Evolutionary conservation across 1,284 basidiomycete species (phyloP).

Genomic region (Ustilago bromivora): DNA sequence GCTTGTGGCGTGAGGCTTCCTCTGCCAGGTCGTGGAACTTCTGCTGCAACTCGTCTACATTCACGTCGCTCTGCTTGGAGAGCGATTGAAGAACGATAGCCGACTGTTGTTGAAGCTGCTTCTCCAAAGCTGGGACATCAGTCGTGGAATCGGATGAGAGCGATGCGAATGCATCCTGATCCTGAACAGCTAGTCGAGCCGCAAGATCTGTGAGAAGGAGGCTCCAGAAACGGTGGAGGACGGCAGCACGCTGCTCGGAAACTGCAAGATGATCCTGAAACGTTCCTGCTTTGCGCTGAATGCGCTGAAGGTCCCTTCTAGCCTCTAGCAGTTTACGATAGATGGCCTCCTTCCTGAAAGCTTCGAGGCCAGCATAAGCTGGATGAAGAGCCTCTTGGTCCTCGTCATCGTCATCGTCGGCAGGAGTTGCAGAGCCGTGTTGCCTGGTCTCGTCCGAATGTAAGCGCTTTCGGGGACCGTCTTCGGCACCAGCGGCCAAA

Average conservation of each 20-base stretch:
- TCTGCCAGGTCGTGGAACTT: constrained; percentile 47
- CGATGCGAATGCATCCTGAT: constrained; percentile 30
- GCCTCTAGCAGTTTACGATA: constrained; percentile 63
- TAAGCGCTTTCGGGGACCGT: constrained; percentile 46
- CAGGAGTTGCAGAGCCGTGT: constrained; percentile 22
- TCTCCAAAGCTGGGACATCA: constrained; percentile 26
- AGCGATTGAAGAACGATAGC: constrained; percentile 35
- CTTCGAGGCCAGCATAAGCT: constrained; percentile 40
- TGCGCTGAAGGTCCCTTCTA: constrained; percentile 48
- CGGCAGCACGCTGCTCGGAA: constrained; percentile 41
- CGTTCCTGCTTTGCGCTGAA: constrained; percentile 29
- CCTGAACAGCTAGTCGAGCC: constrained; percentile 36
- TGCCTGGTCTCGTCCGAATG: constrained; percentile 30
- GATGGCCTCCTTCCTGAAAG: constrained; percentile 66
- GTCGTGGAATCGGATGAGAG: constrained; percentile 19
- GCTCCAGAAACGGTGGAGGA: constrained; percentile 58
- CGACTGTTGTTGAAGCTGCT: constrained; percentile 41
- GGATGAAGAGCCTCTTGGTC: constrained; percentile 42
- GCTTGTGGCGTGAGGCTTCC: constrained; percentile 46
- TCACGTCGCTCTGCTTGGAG: constrained; percentile 46
- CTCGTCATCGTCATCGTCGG: constrained; percentile 44
- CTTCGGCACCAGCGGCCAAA: constrained; percentile 26
- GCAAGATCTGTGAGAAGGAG: constrained; percentile 42
- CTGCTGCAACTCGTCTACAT: constrained; percentile 41
- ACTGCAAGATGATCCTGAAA: constrained; percentile 36